Percentiles rank a stretch among this genome's conserved stretches.
Evolutionary conservation across 306 rosid genomes (phyloP).

Genomic region (Vigna mungo): DNA sequence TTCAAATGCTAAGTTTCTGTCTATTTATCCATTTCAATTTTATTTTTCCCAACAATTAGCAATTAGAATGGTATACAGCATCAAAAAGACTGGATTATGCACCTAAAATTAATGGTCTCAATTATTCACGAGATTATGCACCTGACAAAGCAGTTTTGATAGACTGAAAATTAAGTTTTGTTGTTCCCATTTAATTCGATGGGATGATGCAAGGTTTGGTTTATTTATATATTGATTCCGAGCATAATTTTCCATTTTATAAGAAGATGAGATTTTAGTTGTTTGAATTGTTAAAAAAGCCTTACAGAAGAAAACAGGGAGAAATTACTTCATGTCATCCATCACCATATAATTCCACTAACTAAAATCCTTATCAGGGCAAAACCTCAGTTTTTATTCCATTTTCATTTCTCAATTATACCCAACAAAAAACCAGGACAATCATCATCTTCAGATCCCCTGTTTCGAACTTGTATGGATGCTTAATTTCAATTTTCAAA

Average conservation of each 20-base stretch:
- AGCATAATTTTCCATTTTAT: background rate
- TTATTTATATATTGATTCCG: background rate
- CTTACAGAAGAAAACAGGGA: too few relatives aligned
- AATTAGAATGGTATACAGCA: background rate
- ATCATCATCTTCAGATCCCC: background rate
- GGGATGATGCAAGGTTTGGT: background rate
- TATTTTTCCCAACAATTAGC: constrained; percentile 12
- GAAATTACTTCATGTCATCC: background rate
- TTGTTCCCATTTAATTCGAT: background rate
- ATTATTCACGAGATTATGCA: background rate
- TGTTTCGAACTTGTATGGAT: background rate
- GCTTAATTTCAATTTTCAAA: background rate
- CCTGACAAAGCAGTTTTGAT: background rate
- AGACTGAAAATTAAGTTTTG: background rate
- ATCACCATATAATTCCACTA: background rate
- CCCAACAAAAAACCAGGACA: background rate
- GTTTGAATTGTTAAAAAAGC: too few relatives aligned
- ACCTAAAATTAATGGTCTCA: background rate
- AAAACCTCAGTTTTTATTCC: background rate
- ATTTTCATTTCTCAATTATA: background rate
- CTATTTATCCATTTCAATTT: background rate
- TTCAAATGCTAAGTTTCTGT: background rate
- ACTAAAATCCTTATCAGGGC: background rate
- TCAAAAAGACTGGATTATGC: background rate
- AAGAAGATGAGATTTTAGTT: background rate